Conservation (phyloP, 345 rosid species). For the Corchorus olitorius region DNA sequence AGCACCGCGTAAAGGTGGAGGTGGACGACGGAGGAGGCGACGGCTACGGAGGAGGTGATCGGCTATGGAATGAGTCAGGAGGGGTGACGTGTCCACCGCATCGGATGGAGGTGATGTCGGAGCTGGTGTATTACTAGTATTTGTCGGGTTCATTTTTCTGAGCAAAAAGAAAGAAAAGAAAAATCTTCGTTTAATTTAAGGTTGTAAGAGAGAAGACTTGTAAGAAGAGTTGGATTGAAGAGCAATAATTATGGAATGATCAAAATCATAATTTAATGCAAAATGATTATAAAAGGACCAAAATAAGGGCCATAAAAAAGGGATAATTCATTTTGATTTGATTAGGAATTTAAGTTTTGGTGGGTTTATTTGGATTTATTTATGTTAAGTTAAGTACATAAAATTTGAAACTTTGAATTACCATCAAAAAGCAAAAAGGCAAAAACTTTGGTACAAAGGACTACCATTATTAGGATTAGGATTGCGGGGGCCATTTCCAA, state of each 20-base stretch:
- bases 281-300: not conserved
- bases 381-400: too few relatives aligned
- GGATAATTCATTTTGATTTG: not conserved
- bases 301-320: not conserved
- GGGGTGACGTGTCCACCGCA: slow-evolving; percentile 51
- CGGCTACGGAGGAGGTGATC: slow-evolving; percentile 59
- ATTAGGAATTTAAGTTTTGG: slow-evolving; percentile 11
- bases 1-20: slow-evolving; percentile 56
- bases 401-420: slow-evolving; percentile 14
- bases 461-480: not conserved
- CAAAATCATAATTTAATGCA: not conserved
- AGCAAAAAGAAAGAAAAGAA: not conserved
- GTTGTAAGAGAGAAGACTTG: not conserved
- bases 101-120: slow-evolving; percentile 35
- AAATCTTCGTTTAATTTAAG: not conserved
- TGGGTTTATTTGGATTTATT: slow-evolving; percentile 16
- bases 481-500: not conserved
- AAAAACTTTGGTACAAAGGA: not conserved
- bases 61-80: slow-evolving; percentile 42
- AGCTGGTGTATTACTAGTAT: slow-evolving; percentile 17
- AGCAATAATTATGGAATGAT: slow-evolving; percentile 16
- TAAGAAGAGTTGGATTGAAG: slow-evolving; percentile 11
- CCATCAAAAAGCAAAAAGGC: not conserved
- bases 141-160: slow-evolving; percentile 40
- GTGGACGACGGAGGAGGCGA: slow-evolving; percentile 54